These are phyloP conservation scores for Coccomyxa sp. DNA, from an alignment of 139 green algal genomes.

Conservation along the genomic window DNA sequence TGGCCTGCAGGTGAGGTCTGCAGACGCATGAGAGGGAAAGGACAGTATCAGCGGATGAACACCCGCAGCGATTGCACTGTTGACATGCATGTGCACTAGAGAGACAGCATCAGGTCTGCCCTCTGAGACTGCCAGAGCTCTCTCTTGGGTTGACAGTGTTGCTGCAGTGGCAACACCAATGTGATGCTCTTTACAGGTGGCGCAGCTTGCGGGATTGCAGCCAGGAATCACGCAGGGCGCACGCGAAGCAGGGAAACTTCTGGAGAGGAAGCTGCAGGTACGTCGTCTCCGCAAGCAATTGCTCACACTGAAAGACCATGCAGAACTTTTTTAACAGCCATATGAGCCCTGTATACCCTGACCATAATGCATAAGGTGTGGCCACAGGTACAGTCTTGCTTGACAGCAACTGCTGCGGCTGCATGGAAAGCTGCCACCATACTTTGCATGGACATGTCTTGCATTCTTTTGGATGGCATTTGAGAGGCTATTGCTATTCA, in stretches of 20 bases:
- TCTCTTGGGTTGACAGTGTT: not conserved
- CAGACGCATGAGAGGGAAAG: conserved; percentile 14
- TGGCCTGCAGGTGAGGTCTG: conserved; percentile 65
- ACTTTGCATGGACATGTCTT: too few relatives aligned
- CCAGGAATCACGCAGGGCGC: conserved; percentile 22
- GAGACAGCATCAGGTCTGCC: not conserved
- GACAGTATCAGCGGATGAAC: not conserved
- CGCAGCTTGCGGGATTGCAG: conserved; percentile 39
- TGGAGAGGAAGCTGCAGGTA: conserved; percentile 20
- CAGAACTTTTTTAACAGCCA: too few relatives aligned
- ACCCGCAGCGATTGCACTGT: not conserved
- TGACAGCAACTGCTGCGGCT: too few relatives aligned
- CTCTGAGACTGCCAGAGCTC: not conserved
- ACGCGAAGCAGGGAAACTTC: conserved; percentile 1
- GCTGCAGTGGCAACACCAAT: not conserved
- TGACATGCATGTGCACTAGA: not conserved
- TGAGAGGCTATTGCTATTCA: too few relatives aligned
- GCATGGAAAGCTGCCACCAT: too few relatives aligned
- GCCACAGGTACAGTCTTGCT: too few relatives aligned
- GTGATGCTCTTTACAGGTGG: conserved; percentile 13
- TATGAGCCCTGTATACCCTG: too few relatives aligned
- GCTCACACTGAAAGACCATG: too few relatives aligned
- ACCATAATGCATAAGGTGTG: too few relatives aligned
- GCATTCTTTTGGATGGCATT: too few relatives aligned
- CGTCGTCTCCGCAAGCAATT: not conserved